Conservation (phyloP, 768 basidiomycete species). For the Paxillus rubicundulus region DNA sequence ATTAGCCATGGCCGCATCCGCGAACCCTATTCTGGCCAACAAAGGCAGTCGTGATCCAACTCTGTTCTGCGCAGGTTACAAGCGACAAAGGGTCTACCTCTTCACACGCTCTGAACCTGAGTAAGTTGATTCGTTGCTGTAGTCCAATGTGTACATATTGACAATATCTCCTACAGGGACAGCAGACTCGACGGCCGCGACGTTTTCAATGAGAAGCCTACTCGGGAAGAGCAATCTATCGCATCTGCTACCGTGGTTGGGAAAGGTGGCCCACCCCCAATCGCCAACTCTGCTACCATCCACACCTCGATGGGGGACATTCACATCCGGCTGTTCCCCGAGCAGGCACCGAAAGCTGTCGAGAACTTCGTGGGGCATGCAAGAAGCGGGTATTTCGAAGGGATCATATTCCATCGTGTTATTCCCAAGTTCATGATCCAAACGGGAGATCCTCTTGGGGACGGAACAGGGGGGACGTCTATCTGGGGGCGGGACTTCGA, state of each 20-base stretch:
- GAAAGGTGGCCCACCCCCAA: constrained; percentile 58
- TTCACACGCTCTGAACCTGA: constrained; percentile 91
- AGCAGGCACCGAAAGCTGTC: constrained; percentile 90
- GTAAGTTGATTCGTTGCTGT: constrained; percentile 44
- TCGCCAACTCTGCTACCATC: constrained; percentile 81
- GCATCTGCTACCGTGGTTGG: constrained; percentile 57
- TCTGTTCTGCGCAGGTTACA: constrained; percentile 90
- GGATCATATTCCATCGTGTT: constrained; percentile 93
- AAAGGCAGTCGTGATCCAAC: constrained; percentile 86
- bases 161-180: constrained; percentile 48
- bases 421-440: constrained; percentile 99
- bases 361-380: constrained; percentile 97
- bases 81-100: constrained; percentile 89
- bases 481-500: constrained; percentile 92
- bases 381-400: constrained; percentile 87
- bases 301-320: constrained; percentile 97
- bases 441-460: constrained; percentile 92
- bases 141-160: background rate
- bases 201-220: constrained; percentile 97
- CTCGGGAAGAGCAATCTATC: constrained; percentile 90
- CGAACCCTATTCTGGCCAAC: constrained; percentile 90
- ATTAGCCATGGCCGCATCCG: constrained; percentile 91
- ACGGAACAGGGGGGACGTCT: constrained; percentile 88
- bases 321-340: constrained; percentile 83
- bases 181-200: constrained; percentile 88